phyloP scores from a whole-genome alignment of 192 early-diverging fungal genomes.

The Haplosporangium gracile region DNA sequence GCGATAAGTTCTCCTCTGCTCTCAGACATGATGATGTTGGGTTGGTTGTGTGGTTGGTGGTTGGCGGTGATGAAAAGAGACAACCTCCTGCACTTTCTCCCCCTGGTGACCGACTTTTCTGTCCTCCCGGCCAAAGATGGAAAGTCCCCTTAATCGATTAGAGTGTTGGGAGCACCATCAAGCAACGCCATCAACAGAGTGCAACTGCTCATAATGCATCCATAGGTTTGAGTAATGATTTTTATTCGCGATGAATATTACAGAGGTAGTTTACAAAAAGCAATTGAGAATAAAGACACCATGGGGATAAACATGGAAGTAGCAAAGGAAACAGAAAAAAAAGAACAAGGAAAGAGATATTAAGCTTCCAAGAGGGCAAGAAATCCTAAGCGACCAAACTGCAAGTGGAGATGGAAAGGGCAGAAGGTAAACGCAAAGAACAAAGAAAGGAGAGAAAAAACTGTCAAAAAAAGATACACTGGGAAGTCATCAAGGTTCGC shows the following conservation, averaged over 20 bases:
- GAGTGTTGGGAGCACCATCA: no score
- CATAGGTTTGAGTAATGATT: background rate
- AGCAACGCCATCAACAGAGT: background rate
- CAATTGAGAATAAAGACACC: background rate
- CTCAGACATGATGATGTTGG: slow-evolving; percentile 78
- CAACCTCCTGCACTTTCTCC: background rate
- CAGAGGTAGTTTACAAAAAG: background rate
- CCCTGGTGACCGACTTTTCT: background rate
- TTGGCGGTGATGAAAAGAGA: slow-evolving; percentile 1
- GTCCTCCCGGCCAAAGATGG: background rate
- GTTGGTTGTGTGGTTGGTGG: background rate
- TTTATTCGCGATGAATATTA: slow-evolving; percentile 9
- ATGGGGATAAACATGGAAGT: background rate
- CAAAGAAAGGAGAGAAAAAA: slow-evolving; percentile 4
- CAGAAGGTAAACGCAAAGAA: slow-evolving; percentile 13
- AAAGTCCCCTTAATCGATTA: background rate
- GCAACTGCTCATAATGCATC: background rate
- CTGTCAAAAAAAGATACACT: background rate
- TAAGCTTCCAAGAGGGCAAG: background rate
- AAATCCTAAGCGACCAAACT: background rate
- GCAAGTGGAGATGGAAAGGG: background rate
- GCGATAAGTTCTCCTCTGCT: slow-evolving; percentile 91
- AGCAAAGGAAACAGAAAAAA: background rate
- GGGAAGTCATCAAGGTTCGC: slow-evolving; percentile 2
- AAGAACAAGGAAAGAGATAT: background rate